Conservation (phyloP, 805 yeast genomes). For the Debaryomyces maramus region DNA sequence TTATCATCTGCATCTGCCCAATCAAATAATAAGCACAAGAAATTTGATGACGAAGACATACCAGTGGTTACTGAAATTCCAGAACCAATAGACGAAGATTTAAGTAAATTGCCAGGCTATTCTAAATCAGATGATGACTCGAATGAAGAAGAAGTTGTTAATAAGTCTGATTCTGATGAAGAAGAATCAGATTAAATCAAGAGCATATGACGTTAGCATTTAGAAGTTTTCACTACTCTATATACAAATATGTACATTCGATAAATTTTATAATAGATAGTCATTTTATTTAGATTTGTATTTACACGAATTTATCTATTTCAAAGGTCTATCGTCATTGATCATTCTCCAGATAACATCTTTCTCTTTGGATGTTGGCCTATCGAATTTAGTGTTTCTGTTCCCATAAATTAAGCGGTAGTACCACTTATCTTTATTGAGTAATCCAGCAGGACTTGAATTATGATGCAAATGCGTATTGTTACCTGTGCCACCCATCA, state of each 20-base stretch:
- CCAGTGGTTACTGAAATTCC: conserved; percentile 15
- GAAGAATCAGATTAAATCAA: conserved; percentile 13
- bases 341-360: conserved; percentile 47
- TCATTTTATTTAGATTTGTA: background rate
- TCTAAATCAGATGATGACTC: conserved; percentile 16
- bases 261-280: conserved; percentile 1
- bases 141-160: conserved; percentile 24
- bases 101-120: conserved; percentile 13
- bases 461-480: conserved; percentile 6
- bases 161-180: conserved; percentile 24
- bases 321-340: conserved; percentile 32
- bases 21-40: conserved; percentile 37
- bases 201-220: background rate
- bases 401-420: conserved; percentile 28
- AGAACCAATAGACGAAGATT: conserved; percentile 18
- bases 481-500: conserved; percentile 38
- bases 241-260: conserved; percentile 1
- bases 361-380: conserved; percentile 36
- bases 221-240: background rate
- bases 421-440: conserved; percentile 16
- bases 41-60: conserved; percentile 39
- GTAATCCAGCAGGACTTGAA: conserved; percentile 9
- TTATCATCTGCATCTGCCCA: conserved; percentile 24
- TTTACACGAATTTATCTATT: conserved; percentile 2
- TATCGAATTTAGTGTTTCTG: conserved; percentile 24